Base-by-base conservation (phyloP, 2,329 filamentous ascomycete species). In the Pezicula carpinea region DNA sequence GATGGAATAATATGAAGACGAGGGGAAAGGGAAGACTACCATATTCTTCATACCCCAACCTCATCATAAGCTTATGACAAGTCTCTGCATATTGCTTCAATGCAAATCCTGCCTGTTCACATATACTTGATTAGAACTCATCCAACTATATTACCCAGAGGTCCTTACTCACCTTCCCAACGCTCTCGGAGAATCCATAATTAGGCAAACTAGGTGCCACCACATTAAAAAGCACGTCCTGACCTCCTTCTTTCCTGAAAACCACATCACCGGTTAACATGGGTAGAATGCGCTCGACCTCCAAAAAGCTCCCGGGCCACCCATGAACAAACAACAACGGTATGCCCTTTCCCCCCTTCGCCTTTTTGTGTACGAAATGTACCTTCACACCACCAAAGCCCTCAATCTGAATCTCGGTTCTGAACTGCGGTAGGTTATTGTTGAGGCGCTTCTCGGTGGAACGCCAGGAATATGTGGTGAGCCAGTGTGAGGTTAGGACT, bases 1-100 rank as follows among this genome's bases (percentile, higher is more conserved):
- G 26, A 29, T 8, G 13, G 13, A 11, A 11, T 29, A 29, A 29
- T 10, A 29, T n/a, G 26, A 29, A 26, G 23, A 26, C 10, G 26
- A 11, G 26, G 14, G 6, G 34, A 36, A 19, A 36, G 34, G n/a
- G 18, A 36, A 17, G 8, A 36, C 2, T 29, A 36, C 34, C 34
- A 50, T 83, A 86, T 64, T 78, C 68, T 3, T 72, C 55, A 58
- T 85, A 89, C 0, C 83, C 83, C 4, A 89, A 71, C 18, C 74
- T 71, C 4, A 76, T 64, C 85, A 89, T 89, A 14, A 89, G 66
- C 46, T 79, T 80, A 61, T 89, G 78, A 53, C 79, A 68, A 1
- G 74, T 73, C 62, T 87, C 79, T 2, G 81, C 80, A 56, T 85
- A 83, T 53, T 84, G 76, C n/a, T 69, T 67, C 15, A 79, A 55